Evolutionary conservation across 805 yeast species (phyloP).

Genomic region (Pichia deserticola): DNA sequence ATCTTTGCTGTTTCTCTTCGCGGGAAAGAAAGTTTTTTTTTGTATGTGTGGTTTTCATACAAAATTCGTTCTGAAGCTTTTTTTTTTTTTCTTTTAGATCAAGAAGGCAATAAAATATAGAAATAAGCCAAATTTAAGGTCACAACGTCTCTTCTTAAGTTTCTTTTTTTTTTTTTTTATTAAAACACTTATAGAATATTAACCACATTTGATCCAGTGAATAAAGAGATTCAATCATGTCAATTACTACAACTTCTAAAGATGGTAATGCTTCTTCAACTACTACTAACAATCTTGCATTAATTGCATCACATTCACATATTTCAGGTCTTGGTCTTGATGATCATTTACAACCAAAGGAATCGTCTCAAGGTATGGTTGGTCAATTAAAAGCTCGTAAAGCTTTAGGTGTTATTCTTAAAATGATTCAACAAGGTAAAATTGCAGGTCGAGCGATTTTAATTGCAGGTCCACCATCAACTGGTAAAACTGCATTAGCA

Average conservation of each 20-base stretch:
- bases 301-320: slow-evolving; percentile 87
- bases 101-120: no score
- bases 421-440: slow-evolving; percentile 82
- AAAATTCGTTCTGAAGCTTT: no score
- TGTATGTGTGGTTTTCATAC: no score
- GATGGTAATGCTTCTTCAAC: not conserved
- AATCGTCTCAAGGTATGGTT: slow-evolving; percentile 81
- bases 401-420: slow-evolving; percentile 94
- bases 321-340: slow-evolving; percentile 92
- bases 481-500: slow-evolving; percentile 97
- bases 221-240: slow-evolving; percentile 2
- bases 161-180: no score
- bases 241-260: slow-evolving; percentile 9
- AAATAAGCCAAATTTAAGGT: no score
- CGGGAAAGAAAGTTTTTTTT: no score
- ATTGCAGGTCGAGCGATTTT: slow-evolving; percentile 95
- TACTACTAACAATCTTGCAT: slow-evolving; percentile 17
- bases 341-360: slow-evolving; percentile 78
- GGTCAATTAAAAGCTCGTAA: slow-evolving; percentile 73
- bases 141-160: not conserved
- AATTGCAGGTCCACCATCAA: slow-evolving; percentile 96
- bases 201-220: no score
- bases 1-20: no score
- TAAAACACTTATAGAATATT: not conserved
- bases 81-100: no score